phyloP scores from a whole-genome alignment of 2,329 filamentous ascomycete species.

The Didymella pinodella region DNA sequence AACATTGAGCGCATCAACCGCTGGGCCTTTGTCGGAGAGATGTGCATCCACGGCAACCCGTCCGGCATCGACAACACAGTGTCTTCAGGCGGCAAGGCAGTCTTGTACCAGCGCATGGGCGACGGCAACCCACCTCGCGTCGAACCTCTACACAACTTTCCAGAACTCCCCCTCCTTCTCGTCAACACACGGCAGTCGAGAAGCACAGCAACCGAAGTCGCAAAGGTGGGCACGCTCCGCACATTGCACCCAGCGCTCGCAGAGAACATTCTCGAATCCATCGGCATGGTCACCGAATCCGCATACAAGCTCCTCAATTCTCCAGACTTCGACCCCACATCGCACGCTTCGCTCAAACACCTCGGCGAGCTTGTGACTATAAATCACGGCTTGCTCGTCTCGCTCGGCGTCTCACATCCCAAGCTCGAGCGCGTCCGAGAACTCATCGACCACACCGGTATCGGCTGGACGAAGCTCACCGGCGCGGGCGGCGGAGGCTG shows the following conservation, averaged over 20 bases:
- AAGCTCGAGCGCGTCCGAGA: conserved; percentile 90
- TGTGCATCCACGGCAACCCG: conserved; percentile 97
- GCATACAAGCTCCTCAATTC: conserved; percentile 64
- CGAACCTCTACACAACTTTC: conserved; percentile 81
- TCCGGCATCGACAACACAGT: conserved; percentile 98
- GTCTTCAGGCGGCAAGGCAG: conserved; percentile 89
- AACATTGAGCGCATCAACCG: conserved; percentile 96
- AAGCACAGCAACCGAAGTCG: conserved; percentile 85
- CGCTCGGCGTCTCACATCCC: conserved; percentile 92
- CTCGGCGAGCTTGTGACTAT: conserved; percentile 90
- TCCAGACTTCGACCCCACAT: conserved; percentile 72
- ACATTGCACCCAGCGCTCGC: conserved; percentile 78
- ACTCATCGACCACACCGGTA: conserved; percentile 79
- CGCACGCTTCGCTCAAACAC: conserved; percentile 70
- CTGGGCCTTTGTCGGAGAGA: conserved; percentile 96
- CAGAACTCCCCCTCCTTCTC: conserved; percentile 86
- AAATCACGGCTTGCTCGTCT: conserved; percentile 91
- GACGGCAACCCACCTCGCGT: conserved; percentile 80
- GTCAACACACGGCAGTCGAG: conserved; percentile 90
- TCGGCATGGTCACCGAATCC: conserved; percentile 74
- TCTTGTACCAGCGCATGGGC: conserved; percentile 84
- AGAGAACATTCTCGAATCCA: conserved; percentile 81
- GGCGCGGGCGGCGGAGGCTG: conserved; percentile 95
- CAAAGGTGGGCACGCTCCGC: conserved; percentile 79
- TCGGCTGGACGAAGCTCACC: conserved; percentile 97